Conservation (phyloP, 192 early-diverging fungal genomes). For the Mortierella antarctica region DNA sequence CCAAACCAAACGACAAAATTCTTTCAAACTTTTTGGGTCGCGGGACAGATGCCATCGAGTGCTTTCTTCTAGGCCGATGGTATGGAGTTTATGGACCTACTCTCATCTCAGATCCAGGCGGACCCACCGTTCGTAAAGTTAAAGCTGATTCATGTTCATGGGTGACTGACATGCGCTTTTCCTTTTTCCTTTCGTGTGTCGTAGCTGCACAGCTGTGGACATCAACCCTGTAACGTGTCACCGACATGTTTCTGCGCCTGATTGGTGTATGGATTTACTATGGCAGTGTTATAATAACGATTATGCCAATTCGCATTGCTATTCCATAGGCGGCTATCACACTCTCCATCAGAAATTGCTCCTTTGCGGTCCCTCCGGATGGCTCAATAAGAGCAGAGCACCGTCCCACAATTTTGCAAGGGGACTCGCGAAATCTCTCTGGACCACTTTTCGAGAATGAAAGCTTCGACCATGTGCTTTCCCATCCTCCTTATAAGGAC, state of each 20-base stretch:
- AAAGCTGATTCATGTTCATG: background rate
- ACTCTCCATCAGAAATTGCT: constrained; percentile 87
- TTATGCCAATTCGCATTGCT: background rate
- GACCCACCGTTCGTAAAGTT: too few species aligned
- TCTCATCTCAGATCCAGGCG: too few species aligned
- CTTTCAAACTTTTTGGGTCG: constrained; percentile 94
- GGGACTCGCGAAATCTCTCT: constrained; percentile 78
- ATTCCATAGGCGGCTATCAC: constrained; percentile 74
- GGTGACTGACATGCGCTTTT: background rate
- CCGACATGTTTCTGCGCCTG: background rate
- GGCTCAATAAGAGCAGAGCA: constrained; percentile 75
- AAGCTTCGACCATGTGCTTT: constrained; percentile 88
- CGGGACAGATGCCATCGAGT: constrained; percentile 93
- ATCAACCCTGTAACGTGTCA: constrained; percentile 79
- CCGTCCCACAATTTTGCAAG: constrained; percentile 84
- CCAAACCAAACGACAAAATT: constrained; percentile 78
- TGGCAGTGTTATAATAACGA: background rate
- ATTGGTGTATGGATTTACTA: background rate
- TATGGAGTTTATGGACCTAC: constrained; percentile 10
- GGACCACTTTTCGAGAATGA: constrained; percentile 76
- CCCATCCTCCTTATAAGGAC: constrained; percentile 96
- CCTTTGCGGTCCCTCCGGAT: constrained; percentile 78
- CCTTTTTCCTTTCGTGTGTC: background rate
- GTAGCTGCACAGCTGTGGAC: constrained; percentile 82
- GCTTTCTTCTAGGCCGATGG: constrained; percentile 81